Conservation (phyloP, 208 protist genomes). For the Cochliopodium minus region DNA sequence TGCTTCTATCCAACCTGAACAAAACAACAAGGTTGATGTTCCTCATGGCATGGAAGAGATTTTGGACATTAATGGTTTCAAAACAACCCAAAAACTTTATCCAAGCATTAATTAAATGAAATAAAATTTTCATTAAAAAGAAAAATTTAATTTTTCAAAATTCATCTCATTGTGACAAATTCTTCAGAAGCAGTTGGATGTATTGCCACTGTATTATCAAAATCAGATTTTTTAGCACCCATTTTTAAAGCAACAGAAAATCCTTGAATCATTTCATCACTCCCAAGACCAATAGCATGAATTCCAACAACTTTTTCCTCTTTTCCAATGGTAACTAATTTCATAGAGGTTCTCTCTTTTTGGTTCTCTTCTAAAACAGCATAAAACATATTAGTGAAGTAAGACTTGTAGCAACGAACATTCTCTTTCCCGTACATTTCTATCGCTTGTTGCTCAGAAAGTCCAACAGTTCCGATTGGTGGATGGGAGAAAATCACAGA, state of each 20-base stretch:
- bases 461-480: slow-evolving; percentile 55
- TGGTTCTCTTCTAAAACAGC: background rate
- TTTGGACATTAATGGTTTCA: too few relatives aligned
- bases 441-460: slow-evolving; percentile 54
- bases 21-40: too few relatives aligned
- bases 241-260: slow-evolving; percentile 62
- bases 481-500: slow-evolving; percentile 71
- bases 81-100: too few relatives aligned
- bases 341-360: background rate
- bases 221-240: slow-evolving; percentile 69
- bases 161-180: slow-evolving; percentile 65
- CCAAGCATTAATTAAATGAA: too few relatives aligned
- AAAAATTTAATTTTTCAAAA: too few relatives aligned
- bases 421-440: slow-evolving; percentile 42
- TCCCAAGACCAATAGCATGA: slow-evolving; percentile 56
- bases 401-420: slow-evolving; percentile 36
- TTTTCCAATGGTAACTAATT: background rate
- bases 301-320: slow-evolving; percentile 41
- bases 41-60: too few relatives aligned
- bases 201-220: slow-evolving; percentile 79
- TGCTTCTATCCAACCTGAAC: too few relatives aligned
- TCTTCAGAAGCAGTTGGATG: slow-evolving; percentile 82
- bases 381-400: too few relatives aligned
- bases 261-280: slow-evolving; percentile 66
- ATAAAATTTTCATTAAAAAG: too few relatives aligned